Percentiles rank a stretch among this genome's conserved stretches.
phyloP scores from a whole-genome alignment of 2,329 filamentous ascomycete species.

The Parascedosporium putredinis region DNA sequence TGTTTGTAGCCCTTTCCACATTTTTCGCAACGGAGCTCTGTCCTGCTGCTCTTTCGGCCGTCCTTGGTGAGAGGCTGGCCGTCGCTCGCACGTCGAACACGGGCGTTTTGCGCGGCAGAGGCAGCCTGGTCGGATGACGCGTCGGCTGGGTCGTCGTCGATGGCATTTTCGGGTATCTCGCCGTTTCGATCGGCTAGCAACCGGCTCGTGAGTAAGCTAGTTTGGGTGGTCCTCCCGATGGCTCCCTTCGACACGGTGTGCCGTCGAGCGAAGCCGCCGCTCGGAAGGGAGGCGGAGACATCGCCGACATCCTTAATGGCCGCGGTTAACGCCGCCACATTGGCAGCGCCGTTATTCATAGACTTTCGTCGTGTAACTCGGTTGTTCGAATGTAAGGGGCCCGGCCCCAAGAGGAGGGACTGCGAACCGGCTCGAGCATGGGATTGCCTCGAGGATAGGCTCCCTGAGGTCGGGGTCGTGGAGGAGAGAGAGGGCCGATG shows the following conservation, averaged over 20 bases:
- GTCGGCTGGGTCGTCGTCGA: slow-evolving; percentile 57
- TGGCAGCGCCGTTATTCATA: slow-evolving; percentile 61
- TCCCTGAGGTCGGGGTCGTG: slow-evolving; percentile 35
- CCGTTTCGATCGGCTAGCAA: slow-evolving; percentile 39
- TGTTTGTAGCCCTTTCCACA: slow-evolving; percentile 99
- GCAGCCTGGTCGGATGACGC: slow-evolving; percentile 44
- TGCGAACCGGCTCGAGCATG: slow-evolving; percentile 64
- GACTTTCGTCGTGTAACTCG: slow-evolving; percentile 80
- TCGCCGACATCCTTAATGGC: slow-evolving; percentile 45
- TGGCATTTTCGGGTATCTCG: slow-evolving; percentile 48
- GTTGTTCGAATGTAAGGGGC: slow-evolving; percentile 54
- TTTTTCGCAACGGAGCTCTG: slow-evolving; percentile 90
- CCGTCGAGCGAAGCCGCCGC: slow-evolving; percentile 13
- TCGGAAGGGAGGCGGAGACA: slow-evolving; percentile 7
- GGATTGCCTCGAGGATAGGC: slow-evolving; percentile 40
- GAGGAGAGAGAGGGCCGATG: slow-evolving; percentile 44
- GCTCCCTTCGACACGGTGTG: slow-evolving; percentile 11
- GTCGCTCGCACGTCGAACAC: slow-evolving; percentile 63
- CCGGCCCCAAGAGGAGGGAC: slow-evolving; percentile 57
- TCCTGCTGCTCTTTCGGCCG: slow-evolving; percentile 67
- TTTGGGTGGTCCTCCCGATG: slow-evolving; percentile 37
- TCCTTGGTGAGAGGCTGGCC: slow-evolving; percentile 73
- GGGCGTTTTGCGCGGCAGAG: slow-evolving; percentile 34
- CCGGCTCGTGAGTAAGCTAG: slow-evolving; percentile 45
- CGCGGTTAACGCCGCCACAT: slow-evolving; percentile 55